A percentile compares a stretch with the other conserved stretches of the same genome.
Evolutionary conservation across 1,284 basidiomycete genomes (phyloP).

Genomic region (Ceratobasidium sp.): DNA sequence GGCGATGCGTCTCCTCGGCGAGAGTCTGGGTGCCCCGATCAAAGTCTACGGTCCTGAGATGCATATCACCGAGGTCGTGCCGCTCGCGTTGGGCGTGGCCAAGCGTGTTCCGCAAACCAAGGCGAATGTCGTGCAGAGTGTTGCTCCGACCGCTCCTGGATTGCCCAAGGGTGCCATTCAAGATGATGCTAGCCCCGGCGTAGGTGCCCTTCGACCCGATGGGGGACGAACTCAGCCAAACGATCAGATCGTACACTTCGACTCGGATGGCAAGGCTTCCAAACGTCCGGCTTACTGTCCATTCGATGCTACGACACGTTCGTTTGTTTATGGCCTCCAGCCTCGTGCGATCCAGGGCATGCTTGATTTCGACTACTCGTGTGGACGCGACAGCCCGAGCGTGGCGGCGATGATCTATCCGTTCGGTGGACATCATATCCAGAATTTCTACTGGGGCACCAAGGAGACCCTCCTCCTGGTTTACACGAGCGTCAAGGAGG

Average conservation of each 20-base stretch:
- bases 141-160: slow-evolving; percentile 61
- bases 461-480: slow-evolving; percentile 98
- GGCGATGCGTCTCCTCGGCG: slow-evolving; percentile 97
- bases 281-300: slow-evolving; percentile 85
- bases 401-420: slow-evolving; percentile 99
- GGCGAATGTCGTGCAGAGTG: slow-evolving; percentile 56
- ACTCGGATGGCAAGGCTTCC: slow-evolving; percentile 59
- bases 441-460: slow-evolving; percentile 99
- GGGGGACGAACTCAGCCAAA: slow-evolving; percentile 87
- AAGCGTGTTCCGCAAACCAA: slow-evolving; percentile 61
- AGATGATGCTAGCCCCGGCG: slow-evolving; percentile 57
- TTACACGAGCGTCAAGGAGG: slow-evolving; percentile 94
- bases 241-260: slow-evolving; percentile 92
- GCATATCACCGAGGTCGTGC: slow-evolving; percentile 98
- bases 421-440: slow-evolving; percentile 99
- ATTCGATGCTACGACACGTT: slow-evolving; percentile 92
- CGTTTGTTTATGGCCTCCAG: slow-evolving; percentile 98
- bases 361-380: slow-evolving; percentile 99
- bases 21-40: slow-evolving; percentile 97
- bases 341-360: slow-evolving; percentile 99
- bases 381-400: slow-evolving; percentile 91
- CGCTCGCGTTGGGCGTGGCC: slow-evolving; percentile 90
- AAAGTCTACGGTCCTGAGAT: slow-evolving; percentile 98
- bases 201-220: slow-evolving; percentile 84
- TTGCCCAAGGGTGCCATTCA: slow-evolving; percentile 60